Base-by-base conservation (phyloP, 768 basidiomycete species). In the Lactarius deliciosus region DNA sequence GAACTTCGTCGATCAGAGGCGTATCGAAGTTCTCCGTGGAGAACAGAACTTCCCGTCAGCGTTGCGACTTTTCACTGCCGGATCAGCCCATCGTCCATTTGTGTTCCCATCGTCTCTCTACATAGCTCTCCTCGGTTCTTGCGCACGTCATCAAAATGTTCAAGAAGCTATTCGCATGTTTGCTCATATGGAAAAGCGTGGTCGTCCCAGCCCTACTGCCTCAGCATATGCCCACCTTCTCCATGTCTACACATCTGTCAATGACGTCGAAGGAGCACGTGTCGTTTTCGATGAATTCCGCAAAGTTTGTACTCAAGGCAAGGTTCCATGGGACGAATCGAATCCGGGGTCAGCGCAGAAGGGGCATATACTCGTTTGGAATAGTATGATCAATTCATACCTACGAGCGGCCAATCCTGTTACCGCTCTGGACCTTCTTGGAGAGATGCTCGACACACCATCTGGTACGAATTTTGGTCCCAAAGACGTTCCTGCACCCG, bases 21-120 rank as follows among this genome's bases (percentile, higher is more conserved):
- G 80, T 10, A 79, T 84, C 47, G 76, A 75, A 0, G 67, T 75
- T 2, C 81, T 92, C 28, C 77, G 78, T 25, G 71, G 79, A 34
- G 94, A 96, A 74, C 83, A 85, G 71, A 92, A 90, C 68, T 87
- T 94, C 66, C 73, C 78, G 0, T 82, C 86, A 0, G 92, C 92
- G 0, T 79, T 94, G 77, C 81, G 85, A 18, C 77, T 96, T 18
- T 95, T 95, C 75, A 81, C 89, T 30, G 81, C 85, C 0, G 81
- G 86, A 20, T 77, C 81, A 34, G 74, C 81, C 9, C 75, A 80
- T 28, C 68, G 74, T 10, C 66, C 73, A 18, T 76, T 77, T 8
- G 69, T 73, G 5, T 73, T 86, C 55, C 76, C 78, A 0, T 41
- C 76, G 3, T 56, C 59, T 18, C 73, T 84, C 2, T 93, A 86